Conservation (phyloP, 108 stramenopile species). For the Cyclostephanos tholiformis region DNA sequence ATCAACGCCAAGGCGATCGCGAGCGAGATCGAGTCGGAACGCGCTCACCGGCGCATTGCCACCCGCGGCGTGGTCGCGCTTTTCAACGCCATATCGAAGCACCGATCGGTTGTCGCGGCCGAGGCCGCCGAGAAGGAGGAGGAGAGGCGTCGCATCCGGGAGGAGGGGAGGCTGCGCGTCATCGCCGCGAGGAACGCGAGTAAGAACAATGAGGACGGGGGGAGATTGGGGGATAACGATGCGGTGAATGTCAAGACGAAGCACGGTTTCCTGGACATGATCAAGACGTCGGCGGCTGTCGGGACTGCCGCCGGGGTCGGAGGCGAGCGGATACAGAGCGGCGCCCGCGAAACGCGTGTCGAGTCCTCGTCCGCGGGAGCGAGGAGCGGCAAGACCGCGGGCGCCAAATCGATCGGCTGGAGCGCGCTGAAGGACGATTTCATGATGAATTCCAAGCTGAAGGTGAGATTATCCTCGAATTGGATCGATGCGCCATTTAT, state of each 20-base stretch:
- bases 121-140: constrained; percentile 33
- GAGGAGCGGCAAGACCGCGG: constrained; percentile 7
- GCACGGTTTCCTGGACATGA: constrained; percentile 81
- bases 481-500: background rate
- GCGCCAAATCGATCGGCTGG: constrained; percentile 53
- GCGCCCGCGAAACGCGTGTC: background rate
- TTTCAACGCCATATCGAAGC: constrained; percentile 88
- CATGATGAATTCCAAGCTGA: constrained; percentile 69
- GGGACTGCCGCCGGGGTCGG: background rate
- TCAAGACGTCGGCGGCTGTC: constrained; percentile 60
- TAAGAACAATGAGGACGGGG: constrained; percentile 33
- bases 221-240: too few relatives aligned
- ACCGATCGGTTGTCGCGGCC: constrained; percentile 54
- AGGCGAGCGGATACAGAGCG: background rate
- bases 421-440: constrained; percentile 85
- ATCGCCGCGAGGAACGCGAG: background rate
- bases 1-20: constrained; percentile 38
- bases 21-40: constrained; percentile 78
- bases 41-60: constrained; percentile 82
- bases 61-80: constrained; percentile 90
- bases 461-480: constrained; percentile 24
- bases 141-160: constrained; percentile 32
- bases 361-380: background rate
- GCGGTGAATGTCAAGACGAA: constrained; percentile 54
- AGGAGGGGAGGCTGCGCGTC: constrained; percentile 21